Conservation (phyloP, 345 rosid species). For the Limnanthes douglasii region DNA sequence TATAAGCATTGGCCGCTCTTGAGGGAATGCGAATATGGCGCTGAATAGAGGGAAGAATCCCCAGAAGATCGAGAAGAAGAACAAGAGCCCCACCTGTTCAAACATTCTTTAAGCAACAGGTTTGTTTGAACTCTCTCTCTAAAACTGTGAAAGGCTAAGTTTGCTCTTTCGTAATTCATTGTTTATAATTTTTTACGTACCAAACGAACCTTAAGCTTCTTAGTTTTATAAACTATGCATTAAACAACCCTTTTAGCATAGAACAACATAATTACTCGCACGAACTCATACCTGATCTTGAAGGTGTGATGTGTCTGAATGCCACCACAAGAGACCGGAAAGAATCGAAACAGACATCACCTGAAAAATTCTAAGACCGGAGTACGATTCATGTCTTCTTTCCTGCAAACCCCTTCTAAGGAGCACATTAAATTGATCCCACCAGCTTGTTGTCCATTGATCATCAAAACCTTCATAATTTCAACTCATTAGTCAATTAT, state of each 20-base stretch:
- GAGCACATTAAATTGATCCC: constrained; percentile 63
- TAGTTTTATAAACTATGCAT: not conserved
- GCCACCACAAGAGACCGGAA: constrained; percentile 91
- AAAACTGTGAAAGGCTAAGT: too few relatives aligned
- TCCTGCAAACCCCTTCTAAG: constrained; percentile 59
- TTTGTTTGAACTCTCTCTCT: too few relatives aligned
- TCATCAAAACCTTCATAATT: constrained; percentile 15
- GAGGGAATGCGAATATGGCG: constrained; percentile 78
- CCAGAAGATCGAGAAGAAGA: constrained; percentile 93
- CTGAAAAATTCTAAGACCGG: constrained; percentile 67
- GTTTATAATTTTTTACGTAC: not conserved
- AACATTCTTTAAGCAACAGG: too few relatives aligned
- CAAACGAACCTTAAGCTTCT: not conserved
- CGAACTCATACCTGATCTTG: constrained; percentile 73
- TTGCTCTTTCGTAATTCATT: too few relatives aligned
- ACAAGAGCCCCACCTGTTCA: constrained; percentile 78
- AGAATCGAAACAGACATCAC: constrained; percentile 75
- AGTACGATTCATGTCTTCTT: constrained; percentile 77
- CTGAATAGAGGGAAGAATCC: constrained; percentile 78
- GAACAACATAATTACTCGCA: not conserved
- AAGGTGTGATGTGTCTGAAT: constrained; percentile 40
- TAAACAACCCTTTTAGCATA: too few relatives aligned
- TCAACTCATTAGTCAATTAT: constrained; percentile 1
- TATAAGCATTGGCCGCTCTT: constrained; percentile 72
- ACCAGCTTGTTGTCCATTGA: constrained; percentile 77